phyloP scores from a whole-genome alignment of 2,329 filamentous ascomycete species.

The Waltergamsia citrina region DNA sequence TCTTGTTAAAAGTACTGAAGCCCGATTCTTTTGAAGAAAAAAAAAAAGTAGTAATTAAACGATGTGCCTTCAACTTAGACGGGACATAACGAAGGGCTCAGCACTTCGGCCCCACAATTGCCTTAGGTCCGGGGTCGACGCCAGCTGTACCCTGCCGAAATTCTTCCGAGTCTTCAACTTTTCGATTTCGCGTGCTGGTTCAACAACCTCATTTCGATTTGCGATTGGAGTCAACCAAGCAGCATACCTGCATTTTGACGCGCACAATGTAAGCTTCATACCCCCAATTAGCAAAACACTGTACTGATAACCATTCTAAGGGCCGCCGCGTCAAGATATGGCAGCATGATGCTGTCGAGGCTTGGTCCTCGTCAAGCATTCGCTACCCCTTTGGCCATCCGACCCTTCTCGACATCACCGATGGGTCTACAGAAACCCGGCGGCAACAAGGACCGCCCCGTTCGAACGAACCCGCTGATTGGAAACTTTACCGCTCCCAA shows the following conservation, averaged over 20 bases:
- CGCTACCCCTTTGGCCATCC: conserved; percentile 9
- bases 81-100: no score
- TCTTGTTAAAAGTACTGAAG: no score
- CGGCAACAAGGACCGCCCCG: conserved; percentile 1
- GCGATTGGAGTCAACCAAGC: no score
- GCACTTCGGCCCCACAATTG: no score
- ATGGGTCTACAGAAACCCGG: not conserved
- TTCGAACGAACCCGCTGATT: conserved; percentile 19
- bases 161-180: not conserved
- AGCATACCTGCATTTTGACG: not conserved
- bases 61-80: no score
- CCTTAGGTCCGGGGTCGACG: no score
- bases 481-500: conserved; percentile 12
- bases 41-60: no score
- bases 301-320: conserved; percentile 9
- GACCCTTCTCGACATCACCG: conserved; percentile 21
- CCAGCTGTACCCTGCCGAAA: no score
- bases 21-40: no score
- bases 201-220: no score
- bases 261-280: conserved; percentile 1
- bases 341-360: conserved; percentile 20
- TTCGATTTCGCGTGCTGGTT: not conserved
- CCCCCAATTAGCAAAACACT: not conserved
- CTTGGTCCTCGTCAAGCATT: conserved; percentile 10
- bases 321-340: conserved; percentile 14